A percentile compares a stretch with the other conserved stretches of the same genome.
These are phyloP conservation scores for Aspergillus pseudotamarii DNA, from an alignment of 2,329 filamentous ascomycete genomes.

Conservation along the genomic window DNA sequence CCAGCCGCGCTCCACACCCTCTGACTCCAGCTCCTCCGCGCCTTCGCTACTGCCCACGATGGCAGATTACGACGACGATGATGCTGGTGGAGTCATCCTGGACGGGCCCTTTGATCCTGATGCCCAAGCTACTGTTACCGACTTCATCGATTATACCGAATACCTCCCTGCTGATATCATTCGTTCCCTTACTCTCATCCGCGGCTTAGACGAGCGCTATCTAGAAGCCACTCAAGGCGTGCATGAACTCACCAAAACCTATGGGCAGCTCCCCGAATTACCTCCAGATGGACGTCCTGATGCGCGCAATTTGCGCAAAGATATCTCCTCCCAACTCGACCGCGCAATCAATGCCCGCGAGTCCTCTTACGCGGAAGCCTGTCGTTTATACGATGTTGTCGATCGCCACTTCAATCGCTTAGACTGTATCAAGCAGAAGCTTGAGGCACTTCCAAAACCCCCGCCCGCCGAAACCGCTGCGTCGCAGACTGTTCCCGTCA, in stretches of 20 bases:
- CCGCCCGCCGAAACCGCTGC: slow-evolving; percentile 64
- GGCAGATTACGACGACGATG: slow-evolving; percentile 46
- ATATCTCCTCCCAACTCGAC: slow-evolving; percentile 60
- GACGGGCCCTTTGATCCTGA: slow-evolving; percentile 62
- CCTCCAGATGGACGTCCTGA: slow-evolving; percentile 54
- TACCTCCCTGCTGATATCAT: slow-evolving; percentile 67
- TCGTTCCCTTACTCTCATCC: slow-evolving; percentile 65
- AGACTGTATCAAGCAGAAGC: slow-evolving; percentile 62
- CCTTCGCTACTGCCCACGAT: slow-evolving; percentile 24
- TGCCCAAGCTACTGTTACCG: slow-evolving; percentile 66
- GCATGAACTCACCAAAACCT: slow-evolving; percentile 46
- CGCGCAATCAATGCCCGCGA: slow-evolving; percentile 59
- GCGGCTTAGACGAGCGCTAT: slow-evolving; percentile 51
- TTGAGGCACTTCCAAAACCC: slow-evolving; percentile 63
- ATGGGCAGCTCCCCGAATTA: slow-evolving; percentile 55
- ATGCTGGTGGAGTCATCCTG: slow-evolving; percentile 47
- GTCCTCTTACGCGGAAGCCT: slow-evolving; percentile 59
- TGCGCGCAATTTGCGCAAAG: slow-evolving; percentile 53
- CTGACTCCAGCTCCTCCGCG: slow-evolving; percentile 12
- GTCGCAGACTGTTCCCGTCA: slow-evolving; percentile 30
- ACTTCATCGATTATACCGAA: slow-evolving; percentile 71
- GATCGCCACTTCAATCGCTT: slow-evolving; percentile 61
- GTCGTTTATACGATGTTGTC: slow-evolving; percentile 59
- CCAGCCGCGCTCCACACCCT: slow-evolving; percentile 16
- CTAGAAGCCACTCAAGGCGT: slow-evolving; percentile 44